phyloP scores from a whole-genome alignment of 2,329 filamentous ascomycete species.

The Fusarium denticulatum region DNA sequence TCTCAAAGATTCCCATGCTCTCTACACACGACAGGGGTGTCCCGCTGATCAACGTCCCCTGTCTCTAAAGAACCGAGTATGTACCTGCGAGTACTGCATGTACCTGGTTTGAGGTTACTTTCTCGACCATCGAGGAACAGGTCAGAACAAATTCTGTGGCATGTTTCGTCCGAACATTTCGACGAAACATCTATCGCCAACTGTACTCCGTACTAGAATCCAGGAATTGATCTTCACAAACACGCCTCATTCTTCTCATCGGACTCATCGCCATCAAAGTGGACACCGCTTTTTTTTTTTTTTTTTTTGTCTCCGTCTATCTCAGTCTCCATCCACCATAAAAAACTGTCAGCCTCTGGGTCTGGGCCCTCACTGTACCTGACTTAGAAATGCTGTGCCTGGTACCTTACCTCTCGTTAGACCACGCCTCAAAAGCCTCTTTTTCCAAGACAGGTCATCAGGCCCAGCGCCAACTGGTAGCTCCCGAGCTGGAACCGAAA shows the following conservation, averaged over 20 bases:
- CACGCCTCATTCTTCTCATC: constrained; percentile 1
- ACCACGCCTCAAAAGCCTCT: constrained; percentile 23
- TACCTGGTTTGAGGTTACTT: constrained; percentile 17
- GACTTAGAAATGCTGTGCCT: constrained; percentile 24
- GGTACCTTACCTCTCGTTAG: constrained; percentile 23
- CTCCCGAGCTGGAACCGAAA: constrained; percentile 22
- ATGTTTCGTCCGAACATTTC: constrained; percentile 12
- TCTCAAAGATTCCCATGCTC: constrained; percentile 27
- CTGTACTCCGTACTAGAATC: neutral
- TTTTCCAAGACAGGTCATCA: constrained; percentile 17
- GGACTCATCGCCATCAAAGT: neutral
- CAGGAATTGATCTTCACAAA: neutral
- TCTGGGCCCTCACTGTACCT: constrained; percentile 20
- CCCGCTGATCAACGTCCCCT: constrained; percentile 36
- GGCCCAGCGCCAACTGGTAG: constrained; percentile 24
- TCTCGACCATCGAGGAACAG: neutral
- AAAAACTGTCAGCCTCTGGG: constrained; percentile 7
- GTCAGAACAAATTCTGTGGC: neutral
- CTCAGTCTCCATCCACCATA: no score
- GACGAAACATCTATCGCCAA: constrained; percentile 9
- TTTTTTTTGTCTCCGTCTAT: no score
- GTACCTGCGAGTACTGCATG: constrained; percentile 26
- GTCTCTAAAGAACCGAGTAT: constrained; percentile 10
- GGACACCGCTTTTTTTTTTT: constrained; percentile 14
- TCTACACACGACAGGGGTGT: constrained; percentile 26